Evolutionary conservation across 495 filamentous ascomycete genomes (phyloP), one percentile per base, ranked within the genome.

Genomic region (Daldinia decipiens): DNA sequence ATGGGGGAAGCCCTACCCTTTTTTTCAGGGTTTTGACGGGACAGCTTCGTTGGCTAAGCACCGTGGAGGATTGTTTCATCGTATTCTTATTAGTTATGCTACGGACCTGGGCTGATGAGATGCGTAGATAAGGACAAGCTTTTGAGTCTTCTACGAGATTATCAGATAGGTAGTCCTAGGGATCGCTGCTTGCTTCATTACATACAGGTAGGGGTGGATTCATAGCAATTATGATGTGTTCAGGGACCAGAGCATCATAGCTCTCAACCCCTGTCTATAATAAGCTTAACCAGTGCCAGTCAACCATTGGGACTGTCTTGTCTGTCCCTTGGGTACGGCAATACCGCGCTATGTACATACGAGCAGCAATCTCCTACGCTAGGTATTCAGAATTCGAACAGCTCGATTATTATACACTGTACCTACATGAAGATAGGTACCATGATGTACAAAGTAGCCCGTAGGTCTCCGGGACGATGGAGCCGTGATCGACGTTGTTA

Each of bases 311-410:
- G 15, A 31, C 27, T 53, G 50, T 54, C 31, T 39, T 62, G 6
- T 38, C 45, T 40, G 19, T 59, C 45, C 47, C 59, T 21, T 54
- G 47, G 55, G 51, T 27, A 64, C 59, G 53, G 69, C 5, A 56
- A 54, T 56, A 11, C 64, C 64, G 59, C 61, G 19, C 24, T 29
- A n/a, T n/a, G n/a, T n/a, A n/a, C n/a, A n/a, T n/a, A 19, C 6
- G 47, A 45, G 50, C 29, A 53, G 65, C 60, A 72, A 72, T 72
- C 69, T 72, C 69, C 59, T 56, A 31, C n/a, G 9, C n/a, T 45
- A 31, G 5, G 15, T 45, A 62, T 53, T 63, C 58, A 71, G 59
- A 55, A 62, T 53, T 63, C 58, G 67, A 54, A 55, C 17, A 50
- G 47, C 45, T 58, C 26, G 34, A 51, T 45, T 45, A 17, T 51